Conservation (phyloP, 2,329 filamentous ascomycete genomes). For the Apiospora sp. region DNA sequence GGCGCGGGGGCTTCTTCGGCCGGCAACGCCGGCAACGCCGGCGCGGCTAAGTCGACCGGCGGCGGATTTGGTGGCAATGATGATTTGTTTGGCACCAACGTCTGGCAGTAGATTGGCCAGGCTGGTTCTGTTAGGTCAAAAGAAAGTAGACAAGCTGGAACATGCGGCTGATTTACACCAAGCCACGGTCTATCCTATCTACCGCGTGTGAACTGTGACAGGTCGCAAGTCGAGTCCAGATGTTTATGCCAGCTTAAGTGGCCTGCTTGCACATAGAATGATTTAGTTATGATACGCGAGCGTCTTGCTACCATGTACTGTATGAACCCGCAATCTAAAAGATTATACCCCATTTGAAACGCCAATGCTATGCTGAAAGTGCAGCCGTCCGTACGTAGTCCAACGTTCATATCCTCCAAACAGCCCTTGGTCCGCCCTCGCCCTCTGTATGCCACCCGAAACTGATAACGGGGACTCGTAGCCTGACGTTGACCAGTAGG, state of each 20-base stretch:
- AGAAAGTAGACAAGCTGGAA: slow-evolving; percentile 10
- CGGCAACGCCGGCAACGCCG: slow-evolving; percentile 47
- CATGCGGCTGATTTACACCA: slow-evolving; percentile 1
- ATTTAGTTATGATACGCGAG: slow-evolving; percentile 9
- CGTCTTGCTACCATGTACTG: slow-evolving; percentile 1
- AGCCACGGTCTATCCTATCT: neutral
- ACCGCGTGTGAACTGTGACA: neutral
- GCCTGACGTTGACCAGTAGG: neutral
- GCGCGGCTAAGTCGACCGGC: slow-evolving; percentile 61
- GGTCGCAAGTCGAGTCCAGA: neutral
- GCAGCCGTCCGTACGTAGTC: slow-evolving; percentile 6
- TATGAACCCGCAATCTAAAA: slow-evolving; percentile 18
- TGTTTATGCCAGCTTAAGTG: slow-evolving; percentile 5
- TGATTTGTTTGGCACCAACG: slow-evolving; percentile 87
- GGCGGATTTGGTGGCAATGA: slow-evolving; percentile 69
- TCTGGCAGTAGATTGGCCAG: slow-evolving; percentile 74
- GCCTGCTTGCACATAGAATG: neutral
- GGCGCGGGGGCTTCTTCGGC: slow-evolving; percentile 44
- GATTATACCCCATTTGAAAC: slow-evolving; percentile 34
- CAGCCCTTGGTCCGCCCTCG: neutral
- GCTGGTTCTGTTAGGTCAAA: slow-evolving; percentile 27
- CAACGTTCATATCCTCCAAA: neutral
- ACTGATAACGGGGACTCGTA: no score
- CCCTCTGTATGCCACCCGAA: neutral
- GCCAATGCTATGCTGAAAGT: slow-evolving; percentile 45